These are phyloP conservation scores for Ampelocalamus luodianensis DNA, from an alignment of 176 grass and related monocot genomes.

Conservation along the genomic window DNA sequence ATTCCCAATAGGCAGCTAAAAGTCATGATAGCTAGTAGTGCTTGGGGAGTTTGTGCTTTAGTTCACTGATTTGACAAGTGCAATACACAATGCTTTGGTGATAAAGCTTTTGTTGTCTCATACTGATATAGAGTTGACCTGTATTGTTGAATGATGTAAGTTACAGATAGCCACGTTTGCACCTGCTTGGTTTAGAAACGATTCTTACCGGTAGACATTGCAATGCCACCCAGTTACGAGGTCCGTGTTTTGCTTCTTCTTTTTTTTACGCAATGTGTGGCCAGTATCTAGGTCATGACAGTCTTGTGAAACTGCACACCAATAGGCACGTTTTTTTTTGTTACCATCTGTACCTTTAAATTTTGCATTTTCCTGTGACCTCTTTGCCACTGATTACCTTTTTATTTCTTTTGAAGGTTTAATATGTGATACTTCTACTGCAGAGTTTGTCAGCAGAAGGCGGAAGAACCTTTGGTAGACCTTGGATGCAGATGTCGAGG, in stretches of 20 bases:
- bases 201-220: slow-evolving; percentile 4
- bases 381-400: not conserved
- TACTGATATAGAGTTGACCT: not conserved
- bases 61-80: not conserved
- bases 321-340: not conserved
- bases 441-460: slow-evolving; percentile 93
- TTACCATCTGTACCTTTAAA: not conserved
- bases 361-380: slow-evolving; percentile 13
- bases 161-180: not conserved
- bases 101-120: slow-evolving; percentile 17
- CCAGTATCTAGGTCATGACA: not conserved
- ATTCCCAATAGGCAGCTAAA: not conserved
- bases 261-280: not conserved
- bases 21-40: slow-evolving; percentile 19
- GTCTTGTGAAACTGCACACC: slow-evolving; percentile 7
- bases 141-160: not conserved
- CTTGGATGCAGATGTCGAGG: slow-evolving; percentile 96
- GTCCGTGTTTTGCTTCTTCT: not conserved
- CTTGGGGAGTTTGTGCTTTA: slow-evolving; percentile 12
- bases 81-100: slow-evolving; percentile 6
- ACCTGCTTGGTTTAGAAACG: not conserved
- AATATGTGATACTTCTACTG: slow-evolving; percentile 19
- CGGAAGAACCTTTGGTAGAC: slow-evolving; percentile 92
- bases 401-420: slow-evolving; percentile 3
- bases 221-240: slow-evolving; percentile 12